Conservation (phyloP, 1,139 yeast genomes). For the Scheffersomyces insectosa region DNA sequence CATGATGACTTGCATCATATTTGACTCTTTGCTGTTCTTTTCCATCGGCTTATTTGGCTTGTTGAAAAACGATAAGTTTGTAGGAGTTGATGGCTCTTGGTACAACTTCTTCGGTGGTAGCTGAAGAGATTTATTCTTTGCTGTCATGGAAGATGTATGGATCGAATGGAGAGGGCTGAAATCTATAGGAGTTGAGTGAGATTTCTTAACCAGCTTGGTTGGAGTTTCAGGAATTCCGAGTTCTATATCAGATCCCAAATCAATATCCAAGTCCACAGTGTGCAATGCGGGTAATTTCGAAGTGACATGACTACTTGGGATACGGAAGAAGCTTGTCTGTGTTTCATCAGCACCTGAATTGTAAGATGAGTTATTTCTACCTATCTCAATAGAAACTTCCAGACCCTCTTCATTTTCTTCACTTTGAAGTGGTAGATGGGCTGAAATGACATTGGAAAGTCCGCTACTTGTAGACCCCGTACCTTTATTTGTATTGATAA, state of each 20-base stretch:
- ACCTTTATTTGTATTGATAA: conserved; percentile 28
- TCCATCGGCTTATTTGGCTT: background rate
- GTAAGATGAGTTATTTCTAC: conserved; percentile 32
- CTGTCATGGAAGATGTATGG: background rate
- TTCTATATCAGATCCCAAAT: conserved; percentile 19
- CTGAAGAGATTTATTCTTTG: conserved; percentile 2
- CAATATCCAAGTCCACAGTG: conserved; percentile 25
- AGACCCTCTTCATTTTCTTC: conserved; percentile 22
- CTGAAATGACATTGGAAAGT: conserved; percentile 21
- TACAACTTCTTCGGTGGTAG: conserved; percentile 4
- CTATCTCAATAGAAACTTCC: conserved; percentile 42
- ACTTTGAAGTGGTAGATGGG: conserved; percentile 12
- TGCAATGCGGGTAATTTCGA: conserved; percentile 8
- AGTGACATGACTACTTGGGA: conserved; percentile 20
- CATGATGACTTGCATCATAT: background rate
- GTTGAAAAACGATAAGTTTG: conserved; percentile 9
- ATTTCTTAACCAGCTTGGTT: conserved; percentile 38
- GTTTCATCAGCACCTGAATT: conserved; percentile 28
- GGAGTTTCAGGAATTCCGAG: conserved; percentile 43
- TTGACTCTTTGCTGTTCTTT: background rate
- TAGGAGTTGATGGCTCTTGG: conserved; percentile 35
- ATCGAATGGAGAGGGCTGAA: conserved; percentile 28
- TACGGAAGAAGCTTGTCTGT: conserved; percentile 37
- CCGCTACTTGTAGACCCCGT: conserved; percentile 7
- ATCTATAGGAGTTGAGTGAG: conserved; percentile 33